Evolutionary conservation across 192 early-diverging fungal genomes (phyloP).

Genomic region (Backusella psychrophila): DNA sequence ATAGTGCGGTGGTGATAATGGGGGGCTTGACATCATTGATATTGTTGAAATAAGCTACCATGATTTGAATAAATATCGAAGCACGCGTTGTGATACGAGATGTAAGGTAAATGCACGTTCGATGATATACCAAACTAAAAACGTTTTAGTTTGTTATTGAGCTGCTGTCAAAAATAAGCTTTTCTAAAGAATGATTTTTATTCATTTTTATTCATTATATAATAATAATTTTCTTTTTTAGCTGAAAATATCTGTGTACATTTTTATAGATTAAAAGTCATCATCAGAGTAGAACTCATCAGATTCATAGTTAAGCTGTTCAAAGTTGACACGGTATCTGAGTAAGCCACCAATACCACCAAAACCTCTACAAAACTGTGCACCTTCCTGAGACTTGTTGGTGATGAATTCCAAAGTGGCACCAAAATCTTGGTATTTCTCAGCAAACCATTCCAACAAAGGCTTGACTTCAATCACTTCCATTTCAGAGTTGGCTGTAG

Average conservation of each 20-base stretch:
- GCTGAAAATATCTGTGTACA: not conserved
- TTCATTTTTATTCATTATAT: not conserved
- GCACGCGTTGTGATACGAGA: too few species aligned
- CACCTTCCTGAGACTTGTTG: conserved; percentile 93
- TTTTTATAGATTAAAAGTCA: conserved; percentile 8
- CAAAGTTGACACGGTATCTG: conserved; percentile 91
- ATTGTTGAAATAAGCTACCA: not conserved
- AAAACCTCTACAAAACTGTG: conserved; percentile 98
- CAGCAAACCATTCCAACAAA: conserved; percentile 96
- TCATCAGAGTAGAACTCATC: conserved; percentile 62
- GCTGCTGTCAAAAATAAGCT: not conserved
- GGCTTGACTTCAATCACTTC: conserved; percentile 79
- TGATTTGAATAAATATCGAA: too few species aligned
- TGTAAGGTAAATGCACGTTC: too few species aligned
- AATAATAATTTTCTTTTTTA: not conserved
- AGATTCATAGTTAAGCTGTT: conserved; percentile 62
- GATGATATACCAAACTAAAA: not conserved
- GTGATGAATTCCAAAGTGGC: conserved; percentile 94
- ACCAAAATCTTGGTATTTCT: conserved; percentile 97
- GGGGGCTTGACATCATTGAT: not conserved
- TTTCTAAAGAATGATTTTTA: not conserved
- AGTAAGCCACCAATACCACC: conserved; percentile 82
- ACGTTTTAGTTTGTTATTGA: not conserved
- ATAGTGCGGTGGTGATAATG: not conserved
- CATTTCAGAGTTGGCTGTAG: conserved; percentile 62